Base-by-base conservation (phyloP, 2,329 filamentous ascomycete genomes). In the Aureobasidium zeae region DNA sequence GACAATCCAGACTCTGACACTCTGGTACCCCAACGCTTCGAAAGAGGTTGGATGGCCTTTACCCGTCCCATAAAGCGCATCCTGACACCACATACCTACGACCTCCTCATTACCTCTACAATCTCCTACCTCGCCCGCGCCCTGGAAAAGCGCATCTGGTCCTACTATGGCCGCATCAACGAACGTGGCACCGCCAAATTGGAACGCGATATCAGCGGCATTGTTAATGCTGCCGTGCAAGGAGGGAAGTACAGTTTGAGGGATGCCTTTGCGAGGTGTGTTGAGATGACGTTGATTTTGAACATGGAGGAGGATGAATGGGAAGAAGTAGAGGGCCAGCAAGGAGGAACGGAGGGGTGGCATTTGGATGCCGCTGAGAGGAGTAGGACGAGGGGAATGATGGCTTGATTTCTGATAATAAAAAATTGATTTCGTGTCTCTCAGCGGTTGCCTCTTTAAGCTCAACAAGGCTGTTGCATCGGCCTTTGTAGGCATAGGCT, bases 251-350 rank as follows among this genome's bases (percentile, higher is more conserved):
- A 94, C 58, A 76, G 76, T 2, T 74, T 91, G 25, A 71, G 86
- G 22, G 87, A 94, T 57, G 64, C 75, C 3, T 94, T 95, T 66
- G 71, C 74, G 20, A 77, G 80, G 55, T 84, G 83, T 46, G 72
- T 74, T 47, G 86, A 95, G 70, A 81, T 94, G 54, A 77, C 83
- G 46, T 77, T 93, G 70, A 77, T 94, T 12, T 79, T 89, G 59
- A 89, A 88, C 53, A 93, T 95, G 86, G 88, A 95, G 59, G 85
- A 91, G 24, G 88, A 95, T 46, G 89, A 95, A 63, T 94, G 87
- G 84, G 84, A 89, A 35, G 86, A 91, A 62, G 71, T 67, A 25
- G 63, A 24, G 59, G 65, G 36, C 59, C 62, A 48, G 58, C 59
- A 71, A 11, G 74, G 79, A 10, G 79, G 76, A 37, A 82, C 76